These are phyloP conservation scores for Aspergillus heteromorphus DNA, from an alignment of 495 filamentous ascomycete genomes.

Conservation along the genomic window DNA sequence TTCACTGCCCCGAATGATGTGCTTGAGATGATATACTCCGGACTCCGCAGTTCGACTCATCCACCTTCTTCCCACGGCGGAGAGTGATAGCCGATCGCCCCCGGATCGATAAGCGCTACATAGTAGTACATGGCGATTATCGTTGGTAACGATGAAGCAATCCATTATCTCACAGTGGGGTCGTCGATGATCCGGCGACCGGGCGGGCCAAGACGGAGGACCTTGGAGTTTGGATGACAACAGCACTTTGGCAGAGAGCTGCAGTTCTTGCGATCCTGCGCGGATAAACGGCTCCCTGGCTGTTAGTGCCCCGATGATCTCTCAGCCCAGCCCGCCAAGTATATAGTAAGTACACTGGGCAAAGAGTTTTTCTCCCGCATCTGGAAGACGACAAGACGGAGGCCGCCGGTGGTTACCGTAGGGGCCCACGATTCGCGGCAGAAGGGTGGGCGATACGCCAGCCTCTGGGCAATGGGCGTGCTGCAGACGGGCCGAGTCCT, in stretches of 20 bases:
- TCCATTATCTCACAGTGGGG: conserved; percentile 10
- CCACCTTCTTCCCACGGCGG: not conserved
- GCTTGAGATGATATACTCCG: conserved; percentile 6
- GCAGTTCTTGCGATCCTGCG: not conserved
- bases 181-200: not conserved
- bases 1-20: conserved; percentile 4
- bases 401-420: not conserved
- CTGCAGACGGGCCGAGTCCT: not conserved
- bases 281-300: conserved; percentile 7
- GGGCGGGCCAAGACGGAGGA: not conserved
- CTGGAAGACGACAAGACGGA: not conserved
- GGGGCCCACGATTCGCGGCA: not conserved
- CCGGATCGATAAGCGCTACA: not conserved
- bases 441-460: not conserved
- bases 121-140: not conserved
- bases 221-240: too few relatives aligned
- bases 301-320: conserved; percentile 1
- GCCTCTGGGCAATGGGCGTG: not conserved
- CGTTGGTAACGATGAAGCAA: conserved; percentile 2
- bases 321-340: too few relatives aligned
- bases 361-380: not conserved
- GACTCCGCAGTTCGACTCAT: not conserved
- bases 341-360: too few relatives aligned
- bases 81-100: too few relatives aligned
- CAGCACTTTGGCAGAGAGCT: too few relatives aligned